These are phyloP conservation scores for Hyphodiscus hymeniophilus DNA, from an alignment of 495 filamentous ascomycete genomes.

Conservation along the genomic window DNA sequence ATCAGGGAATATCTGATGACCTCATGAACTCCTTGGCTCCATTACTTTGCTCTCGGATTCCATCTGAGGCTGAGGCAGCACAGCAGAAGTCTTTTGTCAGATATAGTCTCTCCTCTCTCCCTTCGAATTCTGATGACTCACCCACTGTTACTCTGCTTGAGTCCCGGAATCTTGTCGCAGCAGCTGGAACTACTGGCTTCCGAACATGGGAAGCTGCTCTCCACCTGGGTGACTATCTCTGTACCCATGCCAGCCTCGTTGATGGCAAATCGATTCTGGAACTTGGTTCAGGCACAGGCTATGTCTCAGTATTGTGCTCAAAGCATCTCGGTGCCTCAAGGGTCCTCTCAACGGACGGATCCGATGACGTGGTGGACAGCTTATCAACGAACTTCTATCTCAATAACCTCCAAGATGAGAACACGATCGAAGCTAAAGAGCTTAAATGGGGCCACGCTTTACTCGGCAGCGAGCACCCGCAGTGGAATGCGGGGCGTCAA, in stretches of 20 bases:
- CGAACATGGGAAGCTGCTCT: conserved; percentile 92
- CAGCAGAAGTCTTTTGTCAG: conserved; percentile 71
- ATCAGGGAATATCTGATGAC: conserved; percentile 67
- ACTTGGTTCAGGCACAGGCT: conserved; percentile 81
- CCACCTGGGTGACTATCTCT: conserved; percentile 71
- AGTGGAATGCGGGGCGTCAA: conserved; percentile 33
- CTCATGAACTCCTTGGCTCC: conserved; percentile 53
- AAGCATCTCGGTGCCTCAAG: conserved; percentile 56
- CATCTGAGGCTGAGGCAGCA: conserved; percentile 50
- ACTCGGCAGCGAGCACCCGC: conserved; percentile 12
- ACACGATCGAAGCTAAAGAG: conserved; percentile 36
- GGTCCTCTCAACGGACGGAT: conserved; percentile 75
- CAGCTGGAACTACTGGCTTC: conserved; percentile 71
- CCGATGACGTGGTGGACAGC: conserved; percentile 59
- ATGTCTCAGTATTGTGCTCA: conserved; percentile 74
- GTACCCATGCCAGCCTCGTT: conserved; percentile 32
- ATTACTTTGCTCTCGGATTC: conserved; percentile 51
- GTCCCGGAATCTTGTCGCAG: conserved; percentile 63
- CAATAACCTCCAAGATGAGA: conserved; percentile 47
- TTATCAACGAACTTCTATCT: conserved; percentile 59
- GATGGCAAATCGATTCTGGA: conserved; percentile 63
- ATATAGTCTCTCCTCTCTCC: conserved; percentile 46
- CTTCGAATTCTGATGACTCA: conserved; percentile 10
- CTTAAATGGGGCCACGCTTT: conserved; percentile 54
- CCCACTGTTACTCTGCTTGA: conserved; percentile 54